Base-by-base conservation (phyloP, 768 basidiomycete genomes). In the Boletus subcaerulescens region DNA sequence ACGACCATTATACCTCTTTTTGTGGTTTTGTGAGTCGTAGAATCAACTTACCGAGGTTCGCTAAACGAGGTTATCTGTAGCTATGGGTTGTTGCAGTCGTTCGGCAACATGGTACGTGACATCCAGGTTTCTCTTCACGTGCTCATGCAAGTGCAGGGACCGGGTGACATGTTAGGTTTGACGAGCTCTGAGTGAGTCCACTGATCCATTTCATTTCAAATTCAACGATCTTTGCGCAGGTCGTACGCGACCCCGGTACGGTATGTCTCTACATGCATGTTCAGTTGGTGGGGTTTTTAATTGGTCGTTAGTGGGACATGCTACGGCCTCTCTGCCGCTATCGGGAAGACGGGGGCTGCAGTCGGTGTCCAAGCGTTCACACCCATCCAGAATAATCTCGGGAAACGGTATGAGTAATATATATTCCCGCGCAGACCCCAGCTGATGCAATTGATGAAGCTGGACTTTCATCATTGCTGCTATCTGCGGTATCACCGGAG, bases 311-410 rank as follows among this genome's bases (percentile, higher is more conserved):
- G 84, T 43, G 88, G 86, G 4, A 85, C 87, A 11, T 85, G 82
- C 65, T 89, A 87, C 56, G 87, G 86, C 2, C 63, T 88, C 38
- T 82, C 82, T 26, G 86, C 86, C 9, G 85, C 85, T 0, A 70
- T 88, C 8, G 85, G 86, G 10, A 88, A 87, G 62, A 74, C 84
- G 3, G 88, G 88, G 5, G 89, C 87, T 18, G 87, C 84, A n/a
- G 55, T 87, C 48, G 86, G 86, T 10, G 85, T 83, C 0, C 85
- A 87, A 61, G 83, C 79, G 1, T 87, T 87, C 65, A 86, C 84
- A 4, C 86, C 86, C 4, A 86, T 88, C 56, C 82, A 85, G 62
- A 72, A 73, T 51, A 77, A 86, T 63, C 79, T 86, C n/a, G 87
- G 87, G 14, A 82, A 85, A 63, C 79, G 76, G 81, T 81, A 61